Base-by-base conservation (phyloP, 1,284 basidiomycete genomes). In the Retiboletus fuscus region DNA sequence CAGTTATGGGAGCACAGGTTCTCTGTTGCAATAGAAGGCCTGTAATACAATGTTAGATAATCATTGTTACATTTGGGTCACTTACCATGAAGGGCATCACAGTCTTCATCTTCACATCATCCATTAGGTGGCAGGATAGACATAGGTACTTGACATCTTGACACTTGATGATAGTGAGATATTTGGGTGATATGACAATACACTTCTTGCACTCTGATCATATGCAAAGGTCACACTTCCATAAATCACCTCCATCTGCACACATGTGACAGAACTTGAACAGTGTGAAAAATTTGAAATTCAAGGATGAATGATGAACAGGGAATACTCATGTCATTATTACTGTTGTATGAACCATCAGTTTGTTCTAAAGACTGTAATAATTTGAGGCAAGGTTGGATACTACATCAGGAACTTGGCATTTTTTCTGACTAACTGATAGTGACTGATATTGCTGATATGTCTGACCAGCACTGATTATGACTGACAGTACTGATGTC, bases 101-200 rank as follows among this genome's bases (percentile, higher is more conserved):
- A 0, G 24, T 28, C 5, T 60, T 51, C 2, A 11, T 58, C 18
- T 24, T 69, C 8, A 7, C 10, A 15, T 69, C n/a, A 3, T 69
- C 47, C 55, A 28, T 51, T 16, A 49, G 30, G 20, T 69, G 63
- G 47, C 63, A 65, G 8, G 57, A 61, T 18, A 69, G 20, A 24
- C 68, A 69, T 1, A 69, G n/a, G 5, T 30, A 66, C 16, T 46
- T 51, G 39, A 66, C 49, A 22, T 61, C n/a, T 10, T 51, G 12
- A 15, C n/a, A 28, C 12, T 43, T 18, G 7, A 66, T 18, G 12
- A 66, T 2, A 6, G 55, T 1, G 6, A 66, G 11, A 20, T 51
- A 7, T 2, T 69, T 43, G 0, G 41, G 47, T n/a, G 30, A 44
- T 7, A 58, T 24, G 6, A 58, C 8, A 20, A 58, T 22, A 39